A percentile compares a stretch with the other conserved stretches of the same genome.
Evolutionary conservation across 495 filamentous ascomycete species (phyloP).

Genomic region (Penicillium nucicola): DNA sequence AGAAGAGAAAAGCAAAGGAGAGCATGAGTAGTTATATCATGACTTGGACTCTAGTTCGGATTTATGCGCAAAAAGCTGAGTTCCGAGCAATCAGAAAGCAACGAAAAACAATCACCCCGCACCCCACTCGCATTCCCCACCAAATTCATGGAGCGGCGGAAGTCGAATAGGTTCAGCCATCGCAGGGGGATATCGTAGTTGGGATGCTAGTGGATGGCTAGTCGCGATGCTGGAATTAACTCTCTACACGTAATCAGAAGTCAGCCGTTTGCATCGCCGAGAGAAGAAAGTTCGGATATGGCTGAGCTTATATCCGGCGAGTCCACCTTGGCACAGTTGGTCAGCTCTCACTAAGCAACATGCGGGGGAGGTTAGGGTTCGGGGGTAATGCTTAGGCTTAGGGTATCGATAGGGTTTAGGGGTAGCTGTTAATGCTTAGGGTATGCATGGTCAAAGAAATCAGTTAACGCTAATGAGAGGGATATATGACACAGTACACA

Average conservation of each 20-base stretch:
- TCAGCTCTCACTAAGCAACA: slow-evolving; percentile 24
- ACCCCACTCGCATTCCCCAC: background rate
- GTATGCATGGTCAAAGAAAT: background rate
- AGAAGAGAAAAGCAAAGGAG: background rate
- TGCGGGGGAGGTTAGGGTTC: no score
- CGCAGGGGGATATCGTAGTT: no score
- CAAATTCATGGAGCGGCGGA: no score
- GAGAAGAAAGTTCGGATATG: background rate
- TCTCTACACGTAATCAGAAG: no score
- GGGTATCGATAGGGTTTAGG: no score
- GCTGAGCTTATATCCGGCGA: slow-evolving; percentile 21
- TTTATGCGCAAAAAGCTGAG: background rate
- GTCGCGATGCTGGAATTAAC: background rate
- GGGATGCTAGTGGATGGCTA: no score
- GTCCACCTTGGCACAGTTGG: slow-evolving; percentile 15
- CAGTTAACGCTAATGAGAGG: slow-evolving; percentile 4
- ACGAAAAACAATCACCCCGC: slow-evolving; percentile 1
- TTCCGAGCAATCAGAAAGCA: background rate
- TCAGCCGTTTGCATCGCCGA: no score
- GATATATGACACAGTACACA: slow-evolving; percentile 14
- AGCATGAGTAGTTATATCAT: background rate
- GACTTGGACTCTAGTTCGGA: background rate
- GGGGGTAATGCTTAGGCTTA: no score
- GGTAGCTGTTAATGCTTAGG: no score
- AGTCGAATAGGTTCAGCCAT: no score